Conservation (phyloP, 768 basidiomycete species). For the Lactarius indigo region DNA sequence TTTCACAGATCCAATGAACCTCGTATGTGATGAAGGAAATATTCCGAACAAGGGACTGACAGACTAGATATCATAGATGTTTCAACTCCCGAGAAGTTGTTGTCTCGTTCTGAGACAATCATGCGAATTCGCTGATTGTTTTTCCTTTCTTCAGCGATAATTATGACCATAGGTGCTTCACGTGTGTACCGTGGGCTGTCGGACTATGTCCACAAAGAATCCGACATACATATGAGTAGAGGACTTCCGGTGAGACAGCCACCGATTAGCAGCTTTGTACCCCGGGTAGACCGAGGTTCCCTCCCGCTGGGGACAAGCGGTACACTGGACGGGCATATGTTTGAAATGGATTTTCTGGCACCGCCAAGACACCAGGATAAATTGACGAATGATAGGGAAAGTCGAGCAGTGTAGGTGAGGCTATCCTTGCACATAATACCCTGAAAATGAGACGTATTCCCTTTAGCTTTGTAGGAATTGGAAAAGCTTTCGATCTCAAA, state of each 20-base stretch:
- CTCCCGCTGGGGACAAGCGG: background rate
- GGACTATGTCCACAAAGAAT: background rate
- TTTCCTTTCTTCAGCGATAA: background rate
- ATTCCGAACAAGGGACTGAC: background rate
- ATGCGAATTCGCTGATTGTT: background rate
- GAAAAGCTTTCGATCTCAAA: background rate
- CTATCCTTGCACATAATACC: background rate
- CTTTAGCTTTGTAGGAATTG: background rate
- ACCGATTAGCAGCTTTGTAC: background rate
- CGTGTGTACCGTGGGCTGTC: constrained; percentile 1
- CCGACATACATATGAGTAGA: background rate
- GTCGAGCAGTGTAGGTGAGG: too few species aligned
- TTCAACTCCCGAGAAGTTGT: background rate
- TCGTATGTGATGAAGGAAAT: background rate
- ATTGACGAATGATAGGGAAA: too few species aligned
- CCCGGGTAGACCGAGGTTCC: background rate
- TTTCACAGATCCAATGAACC: constrained; percentile 3
- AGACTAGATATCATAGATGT: background rate
- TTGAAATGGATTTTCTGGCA: background rate
- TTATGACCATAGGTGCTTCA: constrained; percentile 6
- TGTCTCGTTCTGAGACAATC: too few species aligned
- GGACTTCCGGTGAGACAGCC: too few species aligned
- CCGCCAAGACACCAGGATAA: background rate
- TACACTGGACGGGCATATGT: background rate
- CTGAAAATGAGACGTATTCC: background rate